Evolutionary conservation across 2,329 filamentous ascomycete species (phyloP).

Genomic region (Alternaria triticimaculans): DNA sequence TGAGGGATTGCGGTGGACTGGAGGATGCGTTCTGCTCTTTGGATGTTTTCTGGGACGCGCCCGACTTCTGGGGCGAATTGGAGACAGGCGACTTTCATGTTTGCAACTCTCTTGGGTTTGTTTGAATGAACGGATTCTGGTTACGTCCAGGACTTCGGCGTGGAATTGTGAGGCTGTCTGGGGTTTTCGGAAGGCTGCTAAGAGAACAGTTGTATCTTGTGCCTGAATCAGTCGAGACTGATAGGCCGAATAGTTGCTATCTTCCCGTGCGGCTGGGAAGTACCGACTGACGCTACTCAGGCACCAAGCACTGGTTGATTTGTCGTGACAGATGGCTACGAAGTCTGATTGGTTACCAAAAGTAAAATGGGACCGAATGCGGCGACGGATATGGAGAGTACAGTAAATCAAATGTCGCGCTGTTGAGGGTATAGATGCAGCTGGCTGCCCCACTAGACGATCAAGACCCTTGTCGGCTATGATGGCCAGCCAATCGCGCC

Average conservation of each 20-base stretch:
- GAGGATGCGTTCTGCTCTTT: slow-evolving; percentile 70
- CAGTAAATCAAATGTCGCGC: not conserved
- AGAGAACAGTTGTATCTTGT: not conserved
- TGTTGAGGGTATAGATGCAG: slow-evolving; percentile 1
- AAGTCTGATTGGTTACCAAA: not conserved
- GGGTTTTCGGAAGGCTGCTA: not conserved
- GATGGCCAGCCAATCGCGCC: slow-evolving; percentile 9
- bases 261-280: not conserved
- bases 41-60: slow-evolving; percentile 73
- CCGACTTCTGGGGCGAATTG: slow-evolving; percentile 77
- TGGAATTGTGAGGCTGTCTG: not conserved
- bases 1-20: slow-evolving; percentile 52
- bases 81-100: slow-evolving; percentile 72
- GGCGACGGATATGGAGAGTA: slow-evolving; percentile 4
- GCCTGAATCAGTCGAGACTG: not conserved
- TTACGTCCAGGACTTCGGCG: not conserved
- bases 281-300: not conserved
- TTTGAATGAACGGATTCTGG: not conserved
- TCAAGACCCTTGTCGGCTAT: slow-evolving; percentile 1
- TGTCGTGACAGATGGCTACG: not conserved
- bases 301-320: not conserved
- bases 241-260: slow-evolving; percentile 1
- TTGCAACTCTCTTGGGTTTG: not conserved
- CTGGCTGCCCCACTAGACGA: slow-evolving; percentile 13
- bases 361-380: not conserved